These are phyloP conservation scores for Erythrophleum fordii DNA, from an alignment of 306 rosid species.

Conservation along the genomic window DNA sequence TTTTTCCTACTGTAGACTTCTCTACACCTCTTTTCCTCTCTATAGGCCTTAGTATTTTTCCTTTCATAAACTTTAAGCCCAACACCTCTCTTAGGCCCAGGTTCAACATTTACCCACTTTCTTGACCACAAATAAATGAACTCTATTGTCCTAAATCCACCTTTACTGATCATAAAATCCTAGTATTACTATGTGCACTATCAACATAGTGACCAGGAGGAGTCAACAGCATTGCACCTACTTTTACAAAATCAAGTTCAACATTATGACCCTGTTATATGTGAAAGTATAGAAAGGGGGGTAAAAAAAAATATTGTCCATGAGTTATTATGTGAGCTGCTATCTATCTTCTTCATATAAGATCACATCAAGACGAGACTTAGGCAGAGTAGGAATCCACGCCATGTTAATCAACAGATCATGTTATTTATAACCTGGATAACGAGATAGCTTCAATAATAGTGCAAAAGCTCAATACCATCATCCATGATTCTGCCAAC, in stretches of 20 bases:
- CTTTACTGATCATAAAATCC: no score
- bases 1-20: no score
- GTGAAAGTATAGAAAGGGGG: no score
- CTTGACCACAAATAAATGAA: no score
- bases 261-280: conserved; percentile 19
- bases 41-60: no score
- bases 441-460: conserved; percentile 18
- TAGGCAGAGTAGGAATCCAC: conserved; percentile 3
- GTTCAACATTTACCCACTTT: no score
- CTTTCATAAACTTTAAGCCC: no score
- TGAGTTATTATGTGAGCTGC: conserved; percentile 4
- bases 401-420: conserved; percentile 26
- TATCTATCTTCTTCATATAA: background rate
- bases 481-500: conserved; percentile 22
- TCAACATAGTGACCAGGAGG: background rate
- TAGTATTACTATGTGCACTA: no score
- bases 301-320: conserved; percentile 8
- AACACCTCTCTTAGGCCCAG: no score
- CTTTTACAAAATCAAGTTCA: conserved; percentile 16
- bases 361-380: conserved; percentile 26
- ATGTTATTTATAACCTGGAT: conserved; percentile 14
- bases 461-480: conserved; percentile 32
- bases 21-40: no score
- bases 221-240: conserved; percentile 1
- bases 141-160: no score